Percentiles rank a stretch among this genome's conserved stretches.
Evolutionary conservation across 768 basidiomycete genomes (phyloP).

Genomic region (Serendipita sp.): DNA sequence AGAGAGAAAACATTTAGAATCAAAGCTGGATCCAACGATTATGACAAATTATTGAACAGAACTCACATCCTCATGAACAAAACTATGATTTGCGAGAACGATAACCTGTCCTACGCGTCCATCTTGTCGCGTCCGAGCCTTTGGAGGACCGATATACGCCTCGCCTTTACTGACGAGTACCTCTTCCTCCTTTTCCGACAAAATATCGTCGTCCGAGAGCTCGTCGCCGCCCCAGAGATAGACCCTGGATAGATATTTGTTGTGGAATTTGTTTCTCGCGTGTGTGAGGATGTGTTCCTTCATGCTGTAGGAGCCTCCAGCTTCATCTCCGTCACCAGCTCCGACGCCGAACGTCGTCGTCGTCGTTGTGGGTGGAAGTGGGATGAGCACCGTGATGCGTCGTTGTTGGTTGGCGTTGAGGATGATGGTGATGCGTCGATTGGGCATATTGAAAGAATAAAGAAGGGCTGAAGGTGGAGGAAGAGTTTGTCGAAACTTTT

Average conservation of each 20-base stretch:
- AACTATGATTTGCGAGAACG: slow-evolving; percentile 21
- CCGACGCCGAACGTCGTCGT: not conserved
- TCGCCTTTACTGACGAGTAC: slow-evolving; percentile 25
- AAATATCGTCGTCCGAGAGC: slow-evolving; percentile 14
- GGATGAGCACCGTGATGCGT: slow-evolving; percentile 19
- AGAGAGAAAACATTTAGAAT: too few species aligned
- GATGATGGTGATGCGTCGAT: slow-evolving; percentile 21
- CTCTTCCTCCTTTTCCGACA: slow-evolving; percentile 16
- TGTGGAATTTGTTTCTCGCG: slow-evolving; percentile 26
- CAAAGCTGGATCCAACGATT: too few species aligned
- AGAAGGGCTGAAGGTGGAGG: not conserved
- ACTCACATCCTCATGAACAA: slow-evolving; percentile 13
- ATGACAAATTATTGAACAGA: too few species aligned
- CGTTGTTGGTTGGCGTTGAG: slow-evolving; percentile 25
- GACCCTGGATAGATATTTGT: slow-evolving; percentile 20
- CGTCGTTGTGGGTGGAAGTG: slow-evolving; percentile 10
- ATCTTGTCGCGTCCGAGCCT: not conserved
- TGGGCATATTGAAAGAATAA: slow-evolving; percentile 16
- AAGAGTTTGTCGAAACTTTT: not conserved
- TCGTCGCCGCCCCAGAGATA: slow-evolving; percentile 21
- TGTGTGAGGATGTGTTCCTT: slow-evolving; percentile 21
- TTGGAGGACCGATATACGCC: slow-evolving; percentile 22
- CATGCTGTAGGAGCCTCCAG: not conserved
- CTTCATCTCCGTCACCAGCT: too few species aligned
- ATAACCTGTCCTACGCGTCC: slow-evolving; percentile 16